phyloP scores from a whole-genome alignment of 1,284 basidiomycete genomes.

The Veloporphyrellus conicus region DNA sequence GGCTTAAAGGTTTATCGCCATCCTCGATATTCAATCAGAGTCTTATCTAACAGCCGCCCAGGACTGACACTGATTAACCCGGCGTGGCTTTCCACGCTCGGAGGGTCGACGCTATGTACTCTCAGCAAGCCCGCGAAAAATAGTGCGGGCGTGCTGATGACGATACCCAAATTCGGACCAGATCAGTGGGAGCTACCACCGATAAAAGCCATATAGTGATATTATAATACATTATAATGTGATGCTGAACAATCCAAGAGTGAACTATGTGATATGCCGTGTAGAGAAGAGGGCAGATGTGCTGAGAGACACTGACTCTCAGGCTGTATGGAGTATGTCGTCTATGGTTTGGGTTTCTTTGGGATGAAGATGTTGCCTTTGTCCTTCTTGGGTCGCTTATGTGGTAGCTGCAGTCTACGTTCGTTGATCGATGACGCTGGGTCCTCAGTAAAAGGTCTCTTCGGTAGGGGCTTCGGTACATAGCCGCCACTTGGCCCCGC shows the following conservation, averaged over 20 bases:
- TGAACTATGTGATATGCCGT: slow-evolving; percentile 8
- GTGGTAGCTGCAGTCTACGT: slow-evolving; percentile 14
- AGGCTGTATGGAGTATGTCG: neutral
- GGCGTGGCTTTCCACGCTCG: slow-evolving; percentile 82
- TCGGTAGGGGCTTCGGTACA: slow-evolving; percentile 12
- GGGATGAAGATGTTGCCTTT: slow-evolving; percentile 50
- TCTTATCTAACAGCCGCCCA: slow-evolving; percentile 30
- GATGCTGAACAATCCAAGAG: slow-evolving; percentile 4
- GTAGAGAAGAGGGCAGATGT: slow-evolving; percentile 2
- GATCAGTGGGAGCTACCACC: slow-evolving; percentile 82
- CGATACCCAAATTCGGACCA: slow-evolving; percentile 79
- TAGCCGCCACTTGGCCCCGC: neutral
- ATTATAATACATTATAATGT: slow-evolving; percentile 19
- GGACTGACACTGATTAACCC: slow-evolving; percentile 85
- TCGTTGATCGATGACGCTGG: slow-evolving; percentile 15
- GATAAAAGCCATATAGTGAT: slow-evolving; percentile 45
- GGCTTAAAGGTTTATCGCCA: slow-evolving; percentile 67
- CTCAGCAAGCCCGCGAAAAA: slow-evolving; percentile 84
- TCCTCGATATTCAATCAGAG: neutral
- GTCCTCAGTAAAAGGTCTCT: slow-evolving; percentile 23
- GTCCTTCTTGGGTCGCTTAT: slow-evolving; percentile 42
- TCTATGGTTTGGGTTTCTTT: slow-evolving; percentile 34
- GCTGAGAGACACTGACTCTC: neutral
- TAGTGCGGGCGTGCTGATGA: slow-evolving; percentile 59
- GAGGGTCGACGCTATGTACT: slow-evolving; percentile 74